Evolutionary conservation across 1,284 basidiomycete genomes (phyloP).

Genomic region (Puccinia sorghi): DNA sequence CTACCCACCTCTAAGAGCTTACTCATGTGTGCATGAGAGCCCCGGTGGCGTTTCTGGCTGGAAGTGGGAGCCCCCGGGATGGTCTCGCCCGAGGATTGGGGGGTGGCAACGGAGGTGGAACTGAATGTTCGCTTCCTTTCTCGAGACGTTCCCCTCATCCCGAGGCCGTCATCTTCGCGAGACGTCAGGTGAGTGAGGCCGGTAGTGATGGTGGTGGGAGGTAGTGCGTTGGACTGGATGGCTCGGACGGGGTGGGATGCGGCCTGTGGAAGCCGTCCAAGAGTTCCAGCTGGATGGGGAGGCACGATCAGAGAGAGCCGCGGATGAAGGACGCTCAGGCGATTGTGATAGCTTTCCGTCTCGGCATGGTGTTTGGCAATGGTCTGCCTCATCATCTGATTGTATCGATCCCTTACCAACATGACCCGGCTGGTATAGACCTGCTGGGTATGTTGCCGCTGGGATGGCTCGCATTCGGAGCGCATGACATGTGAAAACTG

Average conservation of each 20-base stretch:
- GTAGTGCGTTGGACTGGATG: not conserved
- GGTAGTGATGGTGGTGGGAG: not conserved
- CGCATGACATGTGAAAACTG: not conserved
- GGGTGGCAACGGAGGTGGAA: not conserved
- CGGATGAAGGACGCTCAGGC: not conserved
- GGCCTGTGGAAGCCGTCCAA: not conserved
- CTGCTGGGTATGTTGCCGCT: not conserved
- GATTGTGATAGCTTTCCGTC: not conserved
- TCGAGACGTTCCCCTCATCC: not conserved
- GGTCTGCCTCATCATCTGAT: not conserved
- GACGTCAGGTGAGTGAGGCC: not conserved
- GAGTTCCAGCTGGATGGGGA: not conserved
- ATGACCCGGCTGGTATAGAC: not conserved
- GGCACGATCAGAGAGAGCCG: not conserved
- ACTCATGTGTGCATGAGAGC: not conserved
- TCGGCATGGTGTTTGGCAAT: not conserved
- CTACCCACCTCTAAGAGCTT: not conserved
- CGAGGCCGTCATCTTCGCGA: not conserved
- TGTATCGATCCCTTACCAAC: not conserved
- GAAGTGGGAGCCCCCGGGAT: not conserved
- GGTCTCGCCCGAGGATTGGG: not conserved
- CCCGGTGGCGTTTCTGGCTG: not conserved
- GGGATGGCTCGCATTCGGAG: not conserved
- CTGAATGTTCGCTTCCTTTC: not conserved
- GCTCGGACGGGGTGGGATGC: not conserved